Percentiles rank a stretch among this genome's conserved stretches.
Conservation (phyloP, 306 rosid species). For the Dicorynia guianensis region DNA sequence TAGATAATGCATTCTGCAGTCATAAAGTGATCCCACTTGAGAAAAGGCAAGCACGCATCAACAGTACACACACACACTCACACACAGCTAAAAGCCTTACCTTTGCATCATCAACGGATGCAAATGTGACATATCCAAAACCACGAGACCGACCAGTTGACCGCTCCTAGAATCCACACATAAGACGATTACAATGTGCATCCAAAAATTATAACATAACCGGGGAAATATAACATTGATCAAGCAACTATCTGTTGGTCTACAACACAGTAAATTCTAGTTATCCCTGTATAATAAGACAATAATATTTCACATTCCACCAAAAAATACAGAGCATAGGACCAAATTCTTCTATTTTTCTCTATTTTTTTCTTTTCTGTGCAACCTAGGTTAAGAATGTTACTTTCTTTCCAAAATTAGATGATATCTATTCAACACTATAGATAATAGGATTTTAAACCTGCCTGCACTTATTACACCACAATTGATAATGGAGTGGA, state of each 20-base stretch:
- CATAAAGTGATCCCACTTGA: slow-evolving; percentile 25
- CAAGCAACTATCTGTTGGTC: neutral
- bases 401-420: neutral
- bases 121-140: slow-evolving; percentile 96
- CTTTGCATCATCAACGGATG: slow-evolving; percentile 88
- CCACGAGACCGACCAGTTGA: slow-evolving; percentile 97
- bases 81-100: slow-evolving; percentile 40
- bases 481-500: neutral
- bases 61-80: neutral
- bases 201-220: neutral
- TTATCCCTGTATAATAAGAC: neutral
- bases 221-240: neutral
- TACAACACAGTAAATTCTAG: neutral
- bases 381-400: neutral
- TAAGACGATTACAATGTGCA: neutral
- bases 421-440: neutral
- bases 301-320: neutral
- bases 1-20: slow-evolving; percentile 72
- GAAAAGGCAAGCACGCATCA: slow-evolving; percentile 13
- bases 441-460: neutral
- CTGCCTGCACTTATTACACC: neutral
- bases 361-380: neutral
- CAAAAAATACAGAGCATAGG: neutral
- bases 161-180: slow-evolving; percentile 65
- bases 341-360: neutral